These are phyloP conservation scores for Monilinia aucupariae DNA, from an alignment of 2,329 filamentous ascomycete genomes.

Conservation along the genomic window DNA sequence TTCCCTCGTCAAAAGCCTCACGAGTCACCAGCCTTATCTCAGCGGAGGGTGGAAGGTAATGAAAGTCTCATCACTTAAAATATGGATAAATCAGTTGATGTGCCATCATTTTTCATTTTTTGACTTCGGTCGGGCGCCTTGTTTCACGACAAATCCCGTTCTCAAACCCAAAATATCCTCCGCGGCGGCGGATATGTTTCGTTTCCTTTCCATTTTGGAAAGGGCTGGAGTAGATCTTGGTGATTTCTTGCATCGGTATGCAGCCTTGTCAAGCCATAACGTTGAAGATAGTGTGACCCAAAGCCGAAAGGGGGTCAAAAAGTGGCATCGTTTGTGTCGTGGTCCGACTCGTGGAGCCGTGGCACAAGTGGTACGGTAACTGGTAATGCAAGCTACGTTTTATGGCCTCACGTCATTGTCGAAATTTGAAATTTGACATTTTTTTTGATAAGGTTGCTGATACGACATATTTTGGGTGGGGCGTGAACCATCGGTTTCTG, in stretches of 20 bases:
- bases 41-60: neutral
- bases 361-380: neutral
- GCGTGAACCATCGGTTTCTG: neutral
- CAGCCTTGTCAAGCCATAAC: slow-evolving; percentile 7
- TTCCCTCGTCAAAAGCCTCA: neutral
- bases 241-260: neutral
- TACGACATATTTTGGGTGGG: neutral
- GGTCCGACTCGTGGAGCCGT: neutral
- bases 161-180: neutral
- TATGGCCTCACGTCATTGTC: neutral
- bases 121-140: neutral
- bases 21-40: neutral
- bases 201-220: neutral
- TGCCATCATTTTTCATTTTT: neutral
- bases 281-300: neutral
- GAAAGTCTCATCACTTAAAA: neutral
- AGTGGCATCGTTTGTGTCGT: neutral
- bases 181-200: neutral
- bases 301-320: neutral
- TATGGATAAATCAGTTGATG: slow-evolving; percentile 8
- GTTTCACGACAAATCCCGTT: neutral
- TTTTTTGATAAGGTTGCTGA: too few relatives aligned
- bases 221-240: slow-evolving; percentile 4
- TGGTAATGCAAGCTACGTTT: neutral
- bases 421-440: neutral